These are phyloP conservation scores for Rubroboletus pulcherrimus DNA, from an alignment of 768 basidiomycete genomes.

Conservation along the genomic window DNA sequence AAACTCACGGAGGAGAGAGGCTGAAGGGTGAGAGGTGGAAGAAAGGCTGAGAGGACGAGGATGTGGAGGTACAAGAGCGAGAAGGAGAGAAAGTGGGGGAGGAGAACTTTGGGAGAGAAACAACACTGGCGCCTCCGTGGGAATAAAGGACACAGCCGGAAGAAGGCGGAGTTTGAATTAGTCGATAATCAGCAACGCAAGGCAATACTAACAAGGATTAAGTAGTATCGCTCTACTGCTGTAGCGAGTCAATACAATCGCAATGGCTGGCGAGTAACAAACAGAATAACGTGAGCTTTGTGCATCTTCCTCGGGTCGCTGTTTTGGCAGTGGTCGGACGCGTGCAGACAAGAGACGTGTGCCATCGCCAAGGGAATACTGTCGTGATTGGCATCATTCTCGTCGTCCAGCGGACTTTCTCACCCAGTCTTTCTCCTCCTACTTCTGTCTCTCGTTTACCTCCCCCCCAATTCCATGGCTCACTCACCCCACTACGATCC, in stretches of 20 bases:
- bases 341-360: too few species aligned
- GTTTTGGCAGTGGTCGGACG: too few species aligned
- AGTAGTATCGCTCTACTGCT: not conserved
- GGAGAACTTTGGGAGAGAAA: conserved; percentile 37
- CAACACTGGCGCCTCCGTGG: conserved; percentile 43
- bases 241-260: not conserved
- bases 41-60: conserved; percentile 19
- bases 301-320: too few species aligned
- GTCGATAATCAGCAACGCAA: conserved; percentile 8
- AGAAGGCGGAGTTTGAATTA: conserved; percentile 45
- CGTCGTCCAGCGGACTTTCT: too few species aligned
- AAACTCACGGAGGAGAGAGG: conserved; percentile 25
- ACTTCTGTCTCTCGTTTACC: not conserved
- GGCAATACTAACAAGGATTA: not conserved
- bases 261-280: not conserved
- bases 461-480: conserved; percentile 40
- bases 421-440: not conserved
- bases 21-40: conserved; percentile 7
- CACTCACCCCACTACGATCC: conserved; percentile 52
- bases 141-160: conserved; percentile 27
- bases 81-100: conserved; percentile 28
- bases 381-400: too few species aligned
- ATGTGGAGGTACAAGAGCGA: conserved; percentile 25
- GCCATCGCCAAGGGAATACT: too few species aligned
- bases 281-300: not conserved